These are phyloP conservation scores for Syncephalastrum racemosum DNA, from an alignment of 371 early-diverging fungal genomes.

Conservation along the genomic window DNA sequence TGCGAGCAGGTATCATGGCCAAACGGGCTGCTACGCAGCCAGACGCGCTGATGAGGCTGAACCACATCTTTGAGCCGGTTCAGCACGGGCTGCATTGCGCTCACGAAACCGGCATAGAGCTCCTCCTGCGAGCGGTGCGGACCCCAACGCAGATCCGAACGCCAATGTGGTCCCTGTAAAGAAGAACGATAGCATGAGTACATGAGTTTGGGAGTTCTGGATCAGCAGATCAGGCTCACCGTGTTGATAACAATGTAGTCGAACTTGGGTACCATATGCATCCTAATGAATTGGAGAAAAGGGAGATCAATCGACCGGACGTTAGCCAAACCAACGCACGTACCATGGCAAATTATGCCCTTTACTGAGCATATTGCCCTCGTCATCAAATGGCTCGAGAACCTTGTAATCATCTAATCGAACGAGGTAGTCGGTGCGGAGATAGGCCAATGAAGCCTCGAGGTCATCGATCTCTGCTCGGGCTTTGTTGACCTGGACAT, in stretches of 20 bases:
- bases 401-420: conserved; percentile 37
- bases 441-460: conserved; percentile 19
- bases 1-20: conserved; percentile 41
- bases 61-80: conserved; percentile 25
- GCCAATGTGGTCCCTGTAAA: conserved; percentile 44
- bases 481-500: conserved; percentile 22
- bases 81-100: conserved; percentile 27
- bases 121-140: conserved; percentile 27
- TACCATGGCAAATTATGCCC: conserved; percentile 42
- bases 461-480: conserved; percentile 1
- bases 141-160: conserved; percentile 36
- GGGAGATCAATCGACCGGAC: not conserved
- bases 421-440: conserved; percentile 40
- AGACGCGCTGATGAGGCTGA: conserved; percentile 31
- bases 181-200: not conserved
- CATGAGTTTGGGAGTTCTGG: not conserved
- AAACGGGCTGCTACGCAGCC: conserved; percentile 38
- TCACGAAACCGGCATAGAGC: conserved; percentile 25
- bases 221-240: conserved; percentile 11
- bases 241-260: conserved; percentile 42
- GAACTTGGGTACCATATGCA: conserved; percentile 29
- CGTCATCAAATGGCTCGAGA: conserved; percentile 30
- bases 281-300: conserved; percentile 20
- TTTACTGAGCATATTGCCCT: conserved; percentile 31
- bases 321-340: not conserved